Evolutionary conservation across 2,329 filamentous ascomycete genomes (phyloP), one percentile per base, ranked within the genome.

Genomic region (Clarireedia hainanense): DNA sequence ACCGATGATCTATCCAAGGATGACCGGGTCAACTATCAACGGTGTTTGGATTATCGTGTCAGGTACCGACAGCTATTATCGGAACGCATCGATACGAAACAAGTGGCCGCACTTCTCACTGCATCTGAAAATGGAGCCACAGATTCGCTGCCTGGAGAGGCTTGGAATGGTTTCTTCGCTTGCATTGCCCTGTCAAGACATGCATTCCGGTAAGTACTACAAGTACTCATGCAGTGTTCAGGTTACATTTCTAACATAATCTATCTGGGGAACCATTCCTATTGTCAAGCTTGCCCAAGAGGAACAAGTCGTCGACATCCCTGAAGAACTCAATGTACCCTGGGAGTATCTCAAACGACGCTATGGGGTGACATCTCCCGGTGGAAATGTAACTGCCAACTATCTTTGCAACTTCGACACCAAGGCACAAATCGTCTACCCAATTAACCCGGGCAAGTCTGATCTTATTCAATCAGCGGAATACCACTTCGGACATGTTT

Each of bases 121-220:
- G 62, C 4, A 63, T 50, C 55, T 5, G 64, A 67, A 15, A 57
- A 62, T 3, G 67, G 67, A 1, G 54, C 61, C 5, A 69, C 60
- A 64, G 61, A 64, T 37, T 50, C 60, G 6, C 60, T 69, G 47
- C 60, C 64, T 1, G 60, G 63, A 3, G 69, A 70, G 39, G 58
- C 57, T 14, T 70, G 65, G 58, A 72, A 72, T 50, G 70, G 64
- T 6, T 65, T 71, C 49, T 71, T 70, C 52, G 64, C 61, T 52
- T 70, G 66, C 45, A 60, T 71, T 43, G 67, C 67, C n/a, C 58
- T 60, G 34, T 63, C 62, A 23, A 62, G 69, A 2, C 70, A 72
- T 51, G 69, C 68, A 1, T 72, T 69, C 56, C 62, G 63, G 63
- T 65, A 43, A 61, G 42, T 51, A 46, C 20, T 36, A 20, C 17